Evolutionary conservation across 257 asterid species (phyloP), one percentile per base, ranked within the genome.

Genomic region (Datura wrightii): DNA sequence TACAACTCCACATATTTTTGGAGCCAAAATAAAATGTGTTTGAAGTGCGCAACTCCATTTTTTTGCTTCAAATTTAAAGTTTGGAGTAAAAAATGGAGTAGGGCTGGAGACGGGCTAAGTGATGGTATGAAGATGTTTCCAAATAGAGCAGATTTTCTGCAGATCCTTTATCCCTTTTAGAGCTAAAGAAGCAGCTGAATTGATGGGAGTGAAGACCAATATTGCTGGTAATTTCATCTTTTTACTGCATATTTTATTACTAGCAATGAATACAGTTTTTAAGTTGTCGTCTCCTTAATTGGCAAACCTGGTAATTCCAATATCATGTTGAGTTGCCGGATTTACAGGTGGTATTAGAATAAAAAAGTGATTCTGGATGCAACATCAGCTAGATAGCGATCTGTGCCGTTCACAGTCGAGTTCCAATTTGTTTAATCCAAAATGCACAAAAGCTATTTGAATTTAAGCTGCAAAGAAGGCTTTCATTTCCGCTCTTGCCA

Each of bases 121-220:
- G 84, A 78, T 66, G 18, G 82, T 16, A 42, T 13, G 74, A 83
- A 55, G 58, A 76, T 37, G 69, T 42, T 56, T 39, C 52, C 69
- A 18, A 69, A 14, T 42, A 63, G 72, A 42, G 44, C 8, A 18
- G 48, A 19, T 44, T 56, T 56, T 88, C 71, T 88, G 62, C 87
- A 85, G 72, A 86, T 90, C 37, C 83, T 90, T 36, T 60, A 86
- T 46, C 86, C 44, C 83, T 88, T 36, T 54, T 86, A 70, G 78
- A 83, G 42, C 90, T 88, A 2, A 88, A 24, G 31, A 6, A 83
- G 86, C 72, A 83, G 65, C 0, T 14, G 79, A 79, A 48, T 60
- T 82, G 79, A 39, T 80, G 46, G 84, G 59, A 63, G 65, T 87
- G 72, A 82, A 76, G n/a, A 24, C 31, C 31, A 24, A 24, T 24